These are phyloP conservation scores for Carpinus fangiana DNA, from an alignment of 306 rosid genomes.

Conservation along the genomic window DNA sequence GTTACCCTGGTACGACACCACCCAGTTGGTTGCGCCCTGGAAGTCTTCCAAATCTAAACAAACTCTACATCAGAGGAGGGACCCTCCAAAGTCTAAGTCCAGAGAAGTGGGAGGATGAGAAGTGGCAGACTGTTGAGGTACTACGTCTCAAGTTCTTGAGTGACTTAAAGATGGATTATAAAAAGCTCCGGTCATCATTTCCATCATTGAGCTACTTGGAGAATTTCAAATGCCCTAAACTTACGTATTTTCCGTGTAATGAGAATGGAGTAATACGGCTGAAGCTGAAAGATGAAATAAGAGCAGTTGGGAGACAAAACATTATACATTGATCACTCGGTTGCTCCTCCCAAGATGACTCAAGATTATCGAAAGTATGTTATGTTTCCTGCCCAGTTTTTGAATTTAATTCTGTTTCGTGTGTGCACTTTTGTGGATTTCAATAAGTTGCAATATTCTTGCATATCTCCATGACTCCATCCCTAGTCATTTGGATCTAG, in stretches of 20 bases:
- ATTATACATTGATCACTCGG: no score
- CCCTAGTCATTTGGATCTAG: neutral
- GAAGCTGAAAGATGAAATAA: neutral
- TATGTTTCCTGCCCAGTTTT: neutral
- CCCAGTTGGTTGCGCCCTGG: conserved; percentile 14
- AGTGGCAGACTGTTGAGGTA: neutral
- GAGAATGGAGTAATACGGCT: conserved; percentile 2
- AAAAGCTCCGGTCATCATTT: conserved; percentile 2
- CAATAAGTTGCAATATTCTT: neutral
- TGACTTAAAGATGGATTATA: conserved; percentile 9
- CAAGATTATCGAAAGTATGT: neutral
- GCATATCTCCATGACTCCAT: neutral
- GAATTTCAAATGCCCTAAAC: conserved; percentile 19
- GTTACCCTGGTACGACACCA: neutral
- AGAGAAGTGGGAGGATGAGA: neutral
- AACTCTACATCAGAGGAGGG: conserved; percentile 22
- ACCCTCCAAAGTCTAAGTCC: neutral
- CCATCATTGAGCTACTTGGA: neutral
- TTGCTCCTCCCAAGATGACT: no score
- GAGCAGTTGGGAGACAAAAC: neutral
- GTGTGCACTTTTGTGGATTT: neutral
- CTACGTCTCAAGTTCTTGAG: conserved; percentile 19
- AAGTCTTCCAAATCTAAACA: neutral
- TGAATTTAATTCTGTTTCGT: neutral
- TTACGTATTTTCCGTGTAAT: conserved; percentile 21